Evolutionary conservation across 306 rosid species (phyloP).

Genomic region (Cucurbita ficifolia): DNA sequence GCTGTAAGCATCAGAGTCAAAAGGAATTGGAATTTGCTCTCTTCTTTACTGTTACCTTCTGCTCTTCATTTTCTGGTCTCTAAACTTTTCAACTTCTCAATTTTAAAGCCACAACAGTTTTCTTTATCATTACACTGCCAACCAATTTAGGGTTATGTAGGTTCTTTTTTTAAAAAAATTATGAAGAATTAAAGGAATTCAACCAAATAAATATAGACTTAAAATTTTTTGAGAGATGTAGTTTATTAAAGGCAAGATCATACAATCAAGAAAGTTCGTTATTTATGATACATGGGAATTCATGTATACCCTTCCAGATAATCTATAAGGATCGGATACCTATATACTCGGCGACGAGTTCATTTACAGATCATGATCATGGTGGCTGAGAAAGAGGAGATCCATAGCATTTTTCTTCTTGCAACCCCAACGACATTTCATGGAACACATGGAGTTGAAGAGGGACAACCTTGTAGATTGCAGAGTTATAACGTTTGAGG

Average conservation of each 20-base stretch:
- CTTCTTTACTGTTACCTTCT: neutral
- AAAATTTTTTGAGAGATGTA: too few species aligned
- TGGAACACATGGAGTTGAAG: conserved; percentile 51
- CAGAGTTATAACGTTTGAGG: conserved; percentile 38
- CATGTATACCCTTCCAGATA: neutral
- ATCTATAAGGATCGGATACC: neutral
- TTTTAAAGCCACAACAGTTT: too few species aligned
- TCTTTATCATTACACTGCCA: too few species aligned
- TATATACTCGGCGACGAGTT: neutral
- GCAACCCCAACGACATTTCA: conserved; percentile 71
- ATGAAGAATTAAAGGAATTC: too few species aligned
- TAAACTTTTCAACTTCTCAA: too few species aligned
- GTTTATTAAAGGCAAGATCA: neutral
- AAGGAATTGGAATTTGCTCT: neutral
- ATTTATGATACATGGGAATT: neutral
- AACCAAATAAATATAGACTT: too few species aligned
- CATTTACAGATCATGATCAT: conserved; percentile 1
- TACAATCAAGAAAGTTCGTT: neutral
- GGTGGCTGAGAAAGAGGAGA: neutral
- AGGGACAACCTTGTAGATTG: conserved; percentile 47
- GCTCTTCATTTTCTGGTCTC: too few species aligned
- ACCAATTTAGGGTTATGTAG: too few species aligned
- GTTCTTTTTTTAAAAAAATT: too few species aligned
- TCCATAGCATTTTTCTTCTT: conserved; percentile 32
- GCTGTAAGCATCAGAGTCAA: neutral